Percentiles rank a stretch among this genome's conserved stretches.
Evolutionary conservation across 257 asterid genomes (phyloP).

Genomic region (Gentiana dahurica): DNA sequence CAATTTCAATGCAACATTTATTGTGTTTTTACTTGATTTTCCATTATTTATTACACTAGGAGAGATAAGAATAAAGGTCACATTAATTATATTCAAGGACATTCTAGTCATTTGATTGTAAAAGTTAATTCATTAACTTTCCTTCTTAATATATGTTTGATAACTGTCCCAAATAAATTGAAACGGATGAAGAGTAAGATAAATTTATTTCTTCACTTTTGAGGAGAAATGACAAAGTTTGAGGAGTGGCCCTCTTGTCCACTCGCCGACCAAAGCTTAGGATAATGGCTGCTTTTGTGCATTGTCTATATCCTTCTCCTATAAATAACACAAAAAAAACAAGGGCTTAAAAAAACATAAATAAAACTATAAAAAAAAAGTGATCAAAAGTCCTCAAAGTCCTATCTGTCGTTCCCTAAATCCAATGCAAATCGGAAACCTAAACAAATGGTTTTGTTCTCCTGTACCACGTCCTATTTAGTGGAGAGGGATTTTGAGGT

Average conservation of each 20-base stretch:
- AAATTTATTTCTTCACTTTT: no score
- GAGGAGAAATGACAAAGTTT: conserved; percentile 3
- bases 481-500: no score
- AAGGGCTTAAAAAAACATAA: conserved; percentile 1
- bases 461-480: not conserved
- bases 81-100: no score
- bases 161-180: no score
- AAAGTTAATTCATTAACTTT: no score
- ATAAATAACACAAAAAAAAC: conserved; percentile 33
- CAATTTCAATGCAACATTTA: no score
- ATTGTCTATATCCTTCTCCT: conserved; percentile 30
- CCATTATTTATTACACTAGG: no score
- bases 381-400: conserved; percentile 48
- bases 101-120: no score
- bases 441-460: conserved; percentile 11
- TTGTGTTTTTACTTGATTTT: no score
- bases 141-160: no score
- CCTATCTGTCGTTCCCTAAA: conserved; percentile 37
- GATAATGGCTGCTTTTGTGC: conserved; percentile 68
- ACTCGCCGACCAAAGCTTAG: conserved; percentile 58
- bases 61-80: no score
- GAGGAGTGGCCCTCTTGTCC: conserved; percentile 33
- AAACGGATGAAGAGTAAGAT: no score
- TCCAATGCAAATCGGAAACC: conserved; percentile 37
- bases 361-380: conserved; percentile 11